phyloP scores from a whole-genome alignment of 805 yeast genomes.

The Brettanomyces nanus region DNA sequence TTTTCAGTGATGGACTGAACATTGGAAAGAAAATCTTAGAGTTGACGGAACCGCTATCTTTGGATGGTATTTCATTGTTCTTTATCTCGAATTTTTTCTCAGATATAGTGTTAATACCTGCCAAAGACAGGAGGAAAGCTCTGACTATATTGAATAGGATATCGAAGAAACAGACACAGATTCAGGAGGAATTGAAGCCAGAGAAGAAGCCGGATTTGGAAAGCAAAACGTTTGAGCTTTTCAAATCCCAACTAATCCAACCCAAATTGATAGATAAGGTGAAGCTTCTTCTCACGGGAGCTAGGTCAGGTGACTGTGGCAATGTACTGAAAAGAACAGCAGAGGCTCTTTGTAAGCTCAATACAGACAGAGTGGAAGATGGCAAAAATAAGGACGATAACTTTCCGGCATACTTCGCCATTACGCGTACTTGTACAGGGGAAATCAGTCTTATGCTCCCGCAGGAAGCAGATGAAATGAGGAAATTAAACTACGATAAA shows the following conservation, averaged over 20 bases:
- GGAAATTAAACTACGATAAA: conserved; percentile 32
- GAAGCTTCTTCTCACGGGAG: conserved; percentile 47
- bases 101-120: conserved; percentile 56
- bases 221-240: conserved; percentile 27
- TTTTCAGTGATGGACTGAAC: conserved; percentile 51
- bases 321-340: conserved; percentile 36
- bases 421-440: conserved; percentile 41
- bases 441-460: conserved; percentile 45
- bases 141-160: conserved; percentile 34
- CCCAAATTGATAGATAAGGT: conserved; percentile 35
- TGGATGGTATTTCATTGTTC: conserved; percentile 48
- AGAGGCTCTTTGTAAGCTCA: conserved; percentile 22
- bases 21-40: conserved; percentile 47
- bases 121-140: conserved; percentile 34
- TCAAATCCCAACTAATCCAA: conserved; percentile 29
- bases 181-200: conserved; percentile 1
- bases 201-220: conserved; percentile 19
- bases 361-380: conserved; percentile 8
- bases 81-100: conserved; percentile 57
- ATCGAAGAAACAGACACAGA: not conserved
- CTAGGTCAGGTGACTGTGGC: conserved; percentile 41
- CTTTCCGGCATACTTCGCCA: conserved; percentile 40
- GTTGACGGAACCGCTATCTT: conserved; percentile 50
- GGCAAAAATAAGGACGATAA: conserved; percentile 1
- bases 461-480: conserved; percentile 28